Evolutionary conservation across 345 rosid genomes (phyloP).

Genomic region (Boechera retrofracta): DNA sequence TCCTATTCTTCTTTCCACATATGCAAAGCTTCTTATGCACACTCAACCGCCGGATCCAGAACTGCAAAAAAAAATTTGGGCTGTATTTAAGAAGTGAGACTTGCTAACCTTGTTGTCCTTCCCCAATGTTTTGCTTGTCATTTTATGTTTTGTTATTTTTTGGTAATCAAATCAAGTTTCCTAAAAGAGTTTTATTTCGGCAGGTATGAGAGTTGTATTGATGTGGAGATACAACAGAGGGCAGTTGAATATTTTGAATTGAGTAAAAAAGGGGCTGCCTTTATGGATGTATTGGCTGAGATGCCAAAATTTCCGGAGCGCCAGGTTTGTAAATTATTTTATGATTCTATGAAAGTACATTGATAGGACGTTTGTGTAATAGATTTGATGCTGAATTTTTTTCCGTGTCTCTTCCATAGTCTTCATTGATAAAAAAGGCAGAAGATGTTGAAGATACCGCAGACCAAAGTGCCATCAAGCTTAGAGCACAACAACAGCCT

Average conservation of each 20-base stretch:
- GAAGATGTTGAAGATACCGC: conserved; percentile 93
- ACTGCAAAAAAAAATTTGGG: conserved; percentile 84
- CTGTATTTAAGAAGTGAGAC: conserved; percentile 88
- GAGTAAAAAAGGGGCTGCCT: conserved; percentile 85
- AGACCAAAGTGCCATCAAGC: conserved; percentile 97
- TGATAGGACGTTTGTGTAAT: conserved; percentile 25
- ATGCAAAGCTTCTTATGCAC: conserved; percentile 98
- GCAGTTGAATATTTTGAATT: conserved; percentile 94
- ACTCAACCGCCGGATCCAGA: conserved; percentile 84
- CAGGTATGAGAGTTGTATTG: conserved; percentile 98
- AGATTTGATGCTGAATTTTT: conserved; percentile 10
- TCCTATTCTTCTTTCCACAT: conserved; percentile 94
- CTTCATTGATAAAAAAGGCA: conserved; percentile 86
- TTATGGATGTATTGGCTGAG: conserved; percentile 93
- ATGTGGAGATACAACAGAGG: conserved; percentile 98
- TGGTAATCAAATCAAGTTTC: conserved; percentile 18
- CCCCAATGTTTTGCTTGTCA: conserved; percentile 11
- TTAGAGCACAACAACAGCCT: conserved; percentile 89
- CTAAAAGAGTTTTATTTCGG: conserved; percentile 34
- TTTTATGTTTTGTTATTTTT: not conserved
- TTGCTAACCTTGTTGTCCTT: conserved; percentile 27
- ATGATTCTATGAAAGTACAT: conserved; percentile 22
- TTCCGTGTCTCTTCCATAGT: conserved; percentile 50
- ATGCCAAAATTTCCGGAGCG: conserved; percentile 99
- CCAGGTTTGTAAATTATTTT: conserved; percentile 60